These are phyloP conservation scores for Lactarius deliciosus DNA, from an alignment of 768 basidiomycete species.

Conservation along the genomic window DNA sequence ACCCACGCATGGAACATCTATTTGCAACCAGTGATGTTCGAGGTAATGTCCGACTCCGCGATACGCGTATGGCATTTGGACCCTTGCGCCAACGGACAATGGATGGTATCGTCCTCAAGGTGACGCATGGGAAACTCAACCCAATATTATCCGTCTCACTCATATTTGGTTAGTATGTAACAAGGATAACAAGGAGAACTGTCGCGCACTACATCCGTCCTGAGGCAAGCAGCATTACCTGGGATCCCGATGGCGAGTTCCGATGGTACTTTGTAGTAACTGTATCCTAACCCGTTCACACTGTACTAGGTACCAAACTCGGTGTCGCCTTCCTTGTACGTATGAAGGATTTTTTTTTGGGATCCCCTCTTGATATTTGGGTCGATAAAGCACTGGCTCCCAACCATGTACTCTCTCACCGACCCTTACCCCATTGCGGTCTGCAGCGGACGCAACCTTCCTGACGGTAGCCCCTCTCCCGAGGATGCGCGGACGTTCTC, in stretches of 20 bases:
- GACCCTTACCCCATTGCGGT: constrained; percentile 71
- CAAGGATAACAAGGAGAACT: constrained; percentile 45
- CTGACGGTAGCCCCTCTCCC: constrained; percentile 53
- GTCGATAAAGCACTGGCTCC: constrained; percentile 55
- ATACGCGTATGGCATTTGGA: constrained; percentile 73
- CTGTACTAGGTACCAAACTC: constrained; percentile 52
- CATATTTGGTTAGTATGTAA: constrained; percentile 41
- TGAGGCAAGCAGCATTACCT: constrained; percentile 65
- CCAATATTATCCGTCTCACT: constrained; percentile 23
- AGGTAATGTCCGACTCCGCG: constrained; percentile 65
- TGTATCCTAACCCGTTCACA: constrained; percentile 6
- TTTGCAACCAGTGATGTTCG: constrained; percentile 63
- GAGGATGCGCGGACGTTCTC: constrained; percentile 54
- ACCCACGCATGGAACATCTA: constrained; percentile 65
- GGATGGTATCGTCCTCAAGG: constrained; percentile 56
- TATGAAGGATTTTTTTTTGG: constrained; percentile 2
- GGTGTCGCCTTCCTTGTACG: constrained; percentile 68
- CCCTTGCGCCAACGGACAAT: constrained; percentile 44
- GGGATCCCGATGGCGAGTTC: constrained; percentile 63
- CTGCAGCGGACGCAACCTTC: constrained; percentile 57
- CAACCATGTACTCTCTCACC: constrained; percentile 65
- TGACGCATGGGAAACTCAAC: constrained; percentile 32
- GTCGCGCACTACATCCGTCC: constrained; percentile 50
- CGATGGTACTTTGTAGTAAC: background rate
- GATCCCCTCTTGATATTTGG: constrained; percentile 6